Percentiles rank a stretch among this genome's conserved stretches.
Conservation (phyloP, 768 basidiomycete genomes). For the Plicaturopsis crispa region DNA sequence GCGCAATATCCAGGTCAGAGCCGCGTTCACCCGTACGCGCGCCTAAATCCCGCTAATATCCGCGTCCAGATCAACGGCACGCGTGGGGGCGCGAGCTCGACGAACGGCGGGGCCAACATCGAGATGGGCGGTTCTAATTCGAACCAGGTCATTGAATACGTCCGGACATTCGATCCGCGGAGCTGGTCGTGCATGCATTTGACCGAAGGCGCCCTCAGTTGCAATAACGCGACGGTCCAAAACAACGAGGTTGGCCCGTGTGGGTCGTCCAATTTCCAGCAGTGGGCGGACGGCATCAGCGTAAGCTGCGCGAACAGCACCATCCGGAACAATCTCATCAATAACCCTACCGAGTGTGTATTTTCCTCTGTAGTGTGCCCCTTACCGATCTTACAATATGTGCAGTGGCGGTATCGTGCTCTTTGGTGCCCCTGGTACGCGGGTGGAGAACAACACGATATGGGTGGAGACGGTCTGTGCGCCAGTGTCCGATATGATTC, state of each 20-base stretch:
- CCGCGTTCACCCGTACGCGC: not conserved
- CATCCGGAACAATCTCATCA: slow-evolving; percentile 62
- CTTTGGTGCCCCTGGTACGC: slow-evolving; percentile 68
- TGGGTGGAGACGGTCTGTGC: slow-evolving; percentile 56
- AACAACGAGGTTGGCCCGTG: slow-evolving; percentile 67
- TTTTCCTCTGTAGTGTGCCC: too few species aligned
- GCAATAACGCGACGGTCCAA: slow-evolving; percentile 57
- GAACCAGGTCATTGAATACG: slow-evolving; percentile 69
- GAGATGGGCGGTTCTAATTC: slow-evolving; percentile 77
- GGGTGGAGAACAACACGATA: slow-evolving; percentile 72
- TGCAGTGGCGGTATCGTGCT: slow-evolving; percentile 74
- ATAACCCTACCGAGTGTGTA: slow-evolving; percentile 73
- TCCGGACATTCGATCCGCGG: slow-evolving; percentile 68
- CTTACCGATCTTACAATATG: too few species aligned
- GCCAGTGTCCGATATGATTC: not conserved
- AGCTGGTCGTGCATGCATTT: slow-evolving; percentile 83
- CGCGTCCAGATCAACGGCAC: slow-evolving; percentile 62
- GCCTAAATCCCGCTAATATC: slow-evolving; percentile 2
- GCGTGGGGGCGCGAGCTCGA: slow-evolving; percentile 44
- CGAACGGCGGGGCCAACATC: slow-evolving; percentile 66
- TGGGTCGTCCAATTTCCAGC: slow-evolving; percentile 49
- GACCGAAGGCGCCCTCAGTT: slow-evolving; percentile 57
- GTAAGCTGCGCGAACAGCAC: slow-evolving; percentile 56
- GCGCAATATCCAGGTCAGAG: slow-evolving; percentile 61
- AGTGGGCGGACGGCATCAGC: slow-evolving; percentile 83